Percentiles rank a stretch among this genome's conserved stretches.
phyloP scores from a whole-genome alignment of 1,284 basidiomycete species.

The Polyporus tsugae region DNA sequence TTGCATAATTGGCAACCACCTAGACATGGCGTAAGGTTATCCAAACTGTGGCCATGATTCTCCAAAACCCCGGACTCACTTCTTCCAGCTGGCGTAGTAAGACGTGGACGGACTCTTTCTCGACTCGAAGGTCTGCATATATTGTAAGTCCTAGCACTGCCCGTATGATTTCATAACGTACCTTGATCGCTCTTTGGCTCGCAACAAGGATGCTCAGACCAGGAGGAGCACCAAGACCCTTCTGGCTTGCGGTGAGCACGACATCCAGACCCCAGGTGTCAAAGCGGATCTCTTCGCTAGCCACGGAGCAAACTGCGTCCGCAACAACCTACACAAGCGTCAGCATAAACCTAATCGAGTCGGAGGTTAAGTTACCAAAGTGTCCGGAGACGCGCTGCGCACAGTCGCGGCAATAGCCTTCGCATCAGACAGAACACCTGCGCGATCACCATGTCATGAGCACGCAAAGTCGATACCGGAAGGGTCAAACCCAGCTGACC shows the following conservation, averaged over 20 bases:
- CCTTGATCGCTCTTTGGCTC: conserved; percentile 82
- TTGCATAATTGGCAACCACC: conserved; percentile 94
- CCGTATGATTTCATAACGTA: conserved; percentile 30
- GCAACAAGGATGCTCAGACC: conserved; percentile 90
- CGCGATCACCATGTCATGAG: conserved; percentile 16
- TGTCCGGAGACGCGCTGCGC: conserved; percentile 83
- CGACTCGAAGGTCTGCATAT: conserved; percentile 65
- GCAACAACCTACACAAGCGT: conserved; percentile 67
- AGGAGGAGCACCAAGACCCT: conserved; percentile 95
- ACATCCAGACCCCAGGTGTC: conserved; percentile 96
- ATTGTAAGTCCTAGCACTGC: conserved; percentile 8
- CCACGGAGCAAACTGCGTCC: conserved; percentile 96
- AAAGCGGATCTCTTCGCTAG: conserved; percentile 94
- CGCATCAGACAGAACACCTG: conserved; percentile 87
- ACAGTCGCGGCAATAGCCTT: conserved; percentile 83
- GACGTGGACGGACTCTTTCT: conserved; percentile 77
- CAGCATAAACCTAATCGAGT: neutral
- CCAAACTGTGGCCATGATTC: neutral
- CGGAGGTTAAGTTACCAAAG: conserved; percentile 61
- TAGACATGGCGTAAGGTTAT: conserved; percentile 35
- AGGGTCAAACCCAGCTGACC: conserved; percentile 49
- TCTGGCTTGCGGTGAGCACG: conserved; percentile 91
- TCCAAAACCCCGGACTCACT: conserved; percentile 47
- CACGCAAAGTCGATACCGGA: neutral
- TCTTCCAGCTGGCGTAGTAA: conserved; percentile 94